Base-by-base conservation (phyloP, 2,329 filamentous ascomycete genomes). In the Hypoxylon sp. region DNA sequence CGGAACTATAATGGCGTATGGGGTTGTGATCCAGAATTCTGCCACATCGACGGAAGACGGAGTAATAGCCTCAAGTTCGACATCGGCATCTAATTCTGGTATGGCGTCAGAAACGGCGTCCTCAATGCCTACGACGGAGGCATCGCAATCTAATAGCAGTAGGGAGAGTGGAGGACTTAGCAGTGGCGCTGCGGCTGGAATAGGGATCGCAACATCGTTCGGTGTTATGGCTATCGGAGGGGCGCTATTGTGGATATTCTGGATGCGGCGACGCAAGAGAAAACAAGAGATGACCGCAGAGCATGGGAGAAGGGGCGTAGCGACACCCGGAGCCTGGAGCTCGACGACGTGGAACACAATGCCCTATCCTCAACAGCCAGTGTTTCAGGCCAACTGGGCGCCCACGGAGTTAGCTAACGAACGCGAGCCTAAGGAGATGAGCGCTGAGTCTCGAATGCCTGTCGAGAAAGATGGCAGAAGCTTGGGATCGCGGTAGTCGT, bases 1-100 rank as follows among this genome's bases (percentile, higher is more conserved):
- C 1, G 59, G 65, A 5, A 72, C 70, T 24, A 63, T 70, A 46
- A 68, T 72, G 70, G 68, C 65, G 17, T 70, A 70, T 42, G 70
- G 65, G 4, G 35, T 72, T 6, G 53, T 61, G n/a, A 54, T 70
- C 4, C 62, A 59, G 48, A 65, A 65, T 37, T 24, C 32, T 3
- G n/a, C 24, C 15, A 55, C 60, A 6, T 51, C 57, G 11, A 60
- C 50, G 21, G 32, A 44, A 6, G 46, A 19, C 1, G 21, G 19
- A 11, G 48, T 55, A 15, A 21, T 46, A 31, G 46, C 44, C 24
- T 17, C 13, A 44, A 21, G n/a, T 17, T 37, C 54, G 11, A 27
- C 29, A 13, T 24, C 56, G 13, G 39, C 32, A 32, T 29, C n/a
- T 10, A 37, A 19, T 44, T 48, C 56, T 21, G 11, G 19, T 17